Base-by-base conservation (phyloP, 257 asterid genomes). In the Ligustrum vulgare region DNA sequence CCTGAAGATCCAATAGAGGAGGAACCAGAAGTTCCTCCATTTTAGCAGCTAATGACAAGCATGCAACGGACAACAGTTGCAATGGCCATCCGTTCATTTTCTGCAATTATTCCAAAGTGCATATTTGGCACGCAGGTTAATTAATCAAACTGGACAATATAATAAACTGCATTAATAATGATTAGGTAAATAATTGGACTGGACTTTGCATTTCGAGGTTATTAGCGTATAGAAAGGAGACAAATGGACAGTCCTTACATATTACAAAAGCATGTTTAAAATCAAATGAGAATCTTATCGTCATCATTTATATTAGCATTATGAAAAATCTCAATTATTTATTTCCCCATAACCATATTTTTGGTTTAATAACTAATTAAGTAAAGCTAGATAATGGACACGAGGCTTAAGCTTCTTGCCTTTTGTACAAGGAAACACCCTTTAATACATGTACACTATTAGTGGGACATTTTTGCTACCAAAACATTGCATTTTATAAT, bases 1-100 rank as follows among this genome's bases (percentile, higher is more conserved):
- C 98, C 96, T 94, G 98, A 81, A 92, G 89, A 80, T 94, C 90
- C 83, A 92, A 75, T 63, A 94, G 98, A 71, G 97, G 83, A 74
- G 98, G 98, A 88, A 92, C 97, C 3, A 88, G 91, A 54, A 84
- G 91, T 87, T 94, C 98, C 96, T 94, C 98, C 97, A 94, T 90
- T 77, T 94, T 94, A 63, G 98, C 98, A 62, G 98, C 98, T 81
- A 94, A 82, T 28, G 98, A 94, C 85, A 94, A 82, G 75, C 98
- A 94, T 60, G 98, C 95, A 72, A 91, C 92, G 23, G 98, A 89
- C 84, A 92, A 72, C 41, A 94, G 89, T 86, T 94, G 98, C 82
- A 92, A 28, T 33, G 97, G 93, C 98, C 98, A 94, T 62, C 98
- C 96, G 25, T 84, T 89, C 81, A 85, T 75, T 81, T 85, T 79